These are phyloP conservation scores for Vigna trinervia DNA, from an alignment of 306 rosid genomes.

Conservation along the genomic window DNA sequence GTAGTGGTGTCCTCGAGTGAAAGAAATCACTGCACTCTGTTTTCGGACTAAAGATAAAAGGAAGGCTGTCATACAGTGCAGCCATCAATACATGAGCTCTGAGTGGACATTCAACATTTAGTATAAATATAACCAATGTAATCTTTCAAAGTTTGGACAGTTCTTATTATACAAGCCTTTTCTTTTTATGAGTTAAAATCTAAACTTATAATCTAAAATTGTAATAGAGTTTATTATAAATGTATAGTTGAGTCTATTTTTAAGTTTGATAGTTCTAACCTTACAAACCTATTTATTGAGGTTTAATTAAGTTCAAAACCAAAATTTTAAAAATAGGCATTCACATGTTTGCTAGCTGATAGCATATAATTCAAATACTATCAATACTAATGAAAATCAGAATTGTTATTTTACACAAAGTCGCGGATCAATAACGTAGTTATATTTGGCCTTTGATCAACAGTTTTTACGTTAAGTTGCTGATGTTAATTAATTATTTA, in stretches of 20 bases:
- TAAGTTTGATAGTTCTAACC: background rate
- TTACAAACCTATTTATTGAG: background rate
- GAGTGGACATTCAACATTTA: background rate
- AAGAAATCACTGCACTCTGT: background rate
- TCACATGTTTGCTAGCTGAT: background rate
- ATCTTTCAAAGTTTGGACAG: background rate
- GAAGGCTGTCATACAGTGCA: background rate
- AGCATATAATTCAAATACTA: background rate
- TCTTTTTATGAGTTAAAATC: no score
- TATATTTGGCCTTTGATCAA: slow-evolving; percentile 13
- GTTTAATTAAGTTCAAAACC: background rate
- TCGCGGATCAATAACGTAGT: slow-evolving; percentile 16
- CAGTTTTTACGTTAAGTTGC: background rate
- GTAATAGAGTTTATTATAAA: no score
- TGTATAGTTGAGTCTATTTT: no score
- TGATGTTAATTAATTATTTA: slow-evolving; percentile 14
- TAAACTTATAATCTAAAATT: no score
- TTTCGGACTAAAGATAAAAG: background rate
- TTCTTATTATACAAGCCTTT: no score
- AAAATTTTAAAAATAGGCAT: background rate
- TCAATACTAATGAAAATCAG: slow-evolving; percentile 5
- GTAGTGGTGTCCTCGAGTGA: background rate
- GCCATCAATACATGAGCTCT: background rate
- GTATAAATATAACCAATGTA: background rate
- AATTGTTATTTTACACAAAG: background rate